Evolutionary conservation across 2,329 filamentous ascomycete genomes (phyloP).

Genomic region (Fusarium tricinctum): DNA sequence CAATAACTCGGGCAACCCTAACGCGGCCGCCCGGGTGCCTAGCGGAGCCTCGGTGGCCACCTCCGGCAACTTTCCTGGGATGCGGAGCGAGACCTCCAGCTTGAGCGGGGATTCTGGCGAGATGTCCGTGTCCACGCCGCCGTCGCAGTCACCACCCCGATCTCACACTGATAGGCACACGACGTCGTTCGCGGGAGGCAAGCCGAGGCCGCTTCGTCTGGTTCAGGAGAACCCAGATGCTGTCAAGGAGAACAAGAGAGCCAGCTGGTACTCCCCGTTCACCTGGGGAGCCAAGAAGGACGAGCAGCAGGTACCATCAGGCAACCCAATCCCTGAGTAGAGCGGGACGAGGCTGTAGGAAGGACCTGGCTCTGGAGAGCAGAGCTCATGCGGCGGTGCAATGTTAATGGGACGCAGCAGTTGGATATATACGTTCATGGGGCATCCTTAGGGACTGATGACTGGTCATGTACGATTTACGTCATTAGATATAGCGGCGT

Average conservation of each 20-base stretch:
- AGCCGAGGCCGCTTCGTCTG: slow-evolving; percentile 86
- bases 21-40: slow-evolving; percentile 65
- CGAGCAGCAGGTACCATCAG: slow-evolving; percentile 53
- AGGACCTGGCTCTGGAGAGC: slow-evolving; percentile 9
- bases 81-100: slow-evolving; percentile 74
- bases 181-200: slow-evolving; percentile 71
- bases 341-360: slow-evolving; percentile 15
- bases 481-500: slow-evolving; percentile 52
- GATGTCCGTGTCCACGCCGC: slow-evolving; percentile 56
- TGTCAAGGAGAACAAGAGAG: slow-evolving; percentile 69
- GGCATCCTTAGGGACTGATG: slow-evolving; percentile 46
- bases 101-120: slow-evolving; percentile 77
- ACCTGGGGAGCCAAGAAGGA: slow-evolving; percentile 65
- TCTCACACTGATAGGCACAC: slow-evolving; percentile 68
- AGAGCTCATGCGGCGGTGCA: slow-evolving; percentile 21
- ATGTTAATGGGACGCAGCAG: slow-evolving; percentile 42
- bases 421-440: slow-evolving; percentile 49
- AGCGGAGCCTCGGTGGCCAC: slow-evolving; percentile 62
- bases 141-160: slow-evolving; percentile 68
- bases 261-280: slow-evolving; percentile 75
- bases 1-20: slow-evolving; percentile 65
- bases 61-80: slow-evolving; percentile 78
- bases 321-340: slow-evolving; percentile 55
- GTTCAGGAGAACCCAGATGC: slow-evolving; percentile 81
- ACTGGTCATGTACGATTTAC: slow-evolving; percentile 52